Evolutionary conservation across 345 rosid species (phyloP), one percentile per base, ranked within the genome.

Genomic region (Populus nigra): DNA sequence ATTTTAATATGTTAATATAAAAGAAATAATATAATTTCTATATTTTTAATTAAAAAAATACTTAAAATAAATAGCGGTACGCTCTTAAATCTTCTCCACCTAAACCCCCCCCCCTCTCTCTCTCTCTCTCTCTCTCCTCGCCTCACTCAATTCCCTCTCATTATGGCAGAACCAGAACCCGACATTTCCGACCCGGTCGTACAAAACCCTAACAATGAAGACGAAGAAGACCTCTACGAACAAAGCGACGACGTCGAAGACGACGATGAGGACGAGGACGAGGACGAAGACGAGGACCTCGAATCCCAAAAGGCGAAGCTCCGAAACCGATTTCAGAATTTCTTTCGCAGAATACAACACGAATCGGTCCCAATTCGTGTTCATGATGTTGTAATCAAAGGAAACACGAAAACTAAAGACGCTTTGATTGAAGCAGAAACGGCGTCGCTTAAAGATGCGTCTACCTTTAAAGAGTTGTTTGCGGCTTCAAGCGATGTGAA

Each of bases 371-470:
- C 92, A 20, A 81, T 96, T 61, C 94, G 97, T 31, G 98, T 96
- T 50, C 97, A 96, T 84, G 93, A 92, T 53, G 97, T 96, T 69
- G 83, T 92, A 65, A 69, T 96, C 76, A 88, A 69, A 63, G 99
- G 99, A 36, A 96, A 96, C 82, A 68, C 81, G 22, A 93, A 89
- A 89, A 96, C 98, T 8, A 96, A 91, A 79, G 94, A 91, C 76
- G 84, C 83, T 53, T 72, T 93, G 71, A 91, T 93, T 62, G 97
- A 94, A 73, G 91, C 88, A 62, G 92, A 90, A 76, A 76, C 88
- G 39, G 93, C 82, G 71, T 81, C 79, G 72, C 80, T 92, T 78
- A 92, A 82, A 84, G 82, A 87, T 23, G 97, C 83, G 17, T 79
- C 85, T 59, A 83, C 95, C 35, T 81, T 96, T 84, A 97, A 92